These are phyloP conservation scores for Suhomyces maxii DNA, from an alignment of 1,139 yeast species.

Conservation along the genomic window DNA sequence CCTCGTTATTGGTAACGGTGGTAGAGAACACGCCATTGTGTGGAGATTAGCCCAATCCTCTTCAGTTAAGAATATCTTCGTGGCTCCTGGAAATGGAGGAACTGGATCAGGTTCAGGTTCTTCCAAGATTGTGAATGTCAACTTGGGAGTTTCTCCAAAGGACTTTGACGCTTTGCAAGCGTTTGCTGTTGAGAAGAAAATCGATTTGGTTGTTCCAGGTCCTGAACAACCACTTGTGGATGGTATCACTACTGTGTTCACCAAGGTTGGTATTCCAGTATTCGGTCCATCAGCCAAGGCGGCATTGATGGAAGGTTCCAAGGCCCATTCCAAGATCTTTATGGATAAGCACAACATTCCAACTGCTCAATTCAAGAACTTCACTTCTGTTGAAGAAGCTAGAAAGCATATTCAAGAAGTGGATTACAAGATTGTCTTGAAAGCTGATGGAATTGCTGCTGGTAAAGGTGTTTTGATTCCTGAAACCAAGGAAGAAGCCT, in stretches of 20 bases:
- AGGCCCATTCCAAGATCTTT: constrained; percentile 89
- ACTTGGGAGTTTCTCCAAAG: constrained; percentile 60
- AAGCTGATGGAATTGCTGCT: constrained; percentile 98
- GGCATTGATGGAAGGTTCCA: constrained; percentile 95
- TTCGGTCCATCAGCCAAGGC: constrained; percentile 94
- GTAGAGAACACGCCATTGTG: constrained; percentile 96
- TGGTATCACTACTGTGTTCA: constrained; percentile 75
- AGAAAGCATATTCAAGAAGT: constrained; percentile 63
- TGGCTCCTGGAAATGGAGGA: constrained; percentile 98
- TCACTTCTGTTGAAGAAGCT: constrained; percentile 75
- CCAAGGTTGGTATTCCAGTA: constrained; percentile 83
- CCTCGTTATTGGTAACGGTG: constrained; percentile 94
- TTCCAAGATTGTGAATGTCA: constrained; percentile 68
- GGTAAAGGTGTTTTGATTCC: constrained; percentile 99
- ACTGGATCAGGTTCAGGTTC: constrained; percentile 46
- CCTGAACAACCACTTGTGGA: constrained; percentile 99
- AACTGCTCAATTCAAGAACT: constrained; percentile 86
- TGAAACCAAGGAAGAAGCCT: constrained; percentile 77
- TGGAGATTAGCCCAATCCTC: constrained; percentile 88
- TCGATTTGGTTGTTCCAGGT: constrained; percentile 88
- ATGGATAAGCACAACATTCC: constrained; percentile 93
- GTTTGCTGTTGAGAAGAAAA: constrained; percentile 68
- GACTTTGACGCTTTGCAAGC: constrained; percentile 58
- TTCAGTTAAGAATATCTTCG: constrained; percentile 69
- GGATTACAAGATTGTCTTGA: constrained; percentile 81